Evolutionary conservation across 148 eudicot species (phyloP), one percentile per base, ranked within the genome.

Genomic region (Oxyria digyna): DNA sequence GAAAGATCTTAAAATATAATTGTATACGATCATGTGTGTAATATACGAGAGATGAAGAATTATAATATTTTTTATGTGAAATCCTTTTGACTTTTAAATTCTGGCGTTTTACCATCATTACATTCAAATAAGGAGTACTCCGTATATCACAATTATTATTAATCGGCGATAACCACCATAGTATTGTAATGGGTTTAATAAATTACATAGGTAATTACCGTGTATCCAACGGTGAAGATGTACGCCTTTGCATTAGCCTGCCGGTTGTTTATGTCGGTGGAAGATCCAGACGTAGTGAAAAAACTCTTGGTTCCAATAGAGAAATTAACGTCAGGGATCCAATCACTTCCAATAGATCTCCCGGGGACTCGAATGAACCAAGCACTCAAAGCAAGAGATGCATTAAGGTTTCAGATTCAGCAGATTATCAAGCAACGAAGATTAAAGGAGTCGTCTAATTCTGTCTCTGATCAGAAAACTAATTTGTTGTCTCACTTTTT

Each of bases 251-350:
- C 4, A 74, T 27, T 71, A 0, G 77, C 77, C 0, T 74, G 77
- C 15, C 69, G 72, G 1, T 41, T 78, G 12, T 74, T 40, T 7
- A 4, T 40, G 11, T 40, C 42, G 11, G 9, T 40, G 10, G 42
- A 79, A 12, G 82, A 82, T 64, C 79, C 77, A 4, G 23, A 54
- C 4, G 75, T 74, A 3, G 68, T 82, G 4, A 73, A 75, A 11
- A 42, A 67, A 0, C 73, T 82, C 41, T 45, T 73, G 6, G 77
- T 71, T 0, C 85, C 67, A 0, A 77, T 82, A 38, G 45, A 74
- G 14, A 66, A 67, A n/a, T 35, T 82, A 1, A 4, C 42, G 9
- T 3, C 9, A 40, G 42, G 42, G 1, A 75, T 77, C 1, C 75
- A 24, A 72, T 75, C 17, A 18, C 15, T 17, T 8, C 42, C 42